Evolutionary conservation across 75 land plant genomes (phyloP).

Genomic region (Pseudotsuga menziesii): DNA sequence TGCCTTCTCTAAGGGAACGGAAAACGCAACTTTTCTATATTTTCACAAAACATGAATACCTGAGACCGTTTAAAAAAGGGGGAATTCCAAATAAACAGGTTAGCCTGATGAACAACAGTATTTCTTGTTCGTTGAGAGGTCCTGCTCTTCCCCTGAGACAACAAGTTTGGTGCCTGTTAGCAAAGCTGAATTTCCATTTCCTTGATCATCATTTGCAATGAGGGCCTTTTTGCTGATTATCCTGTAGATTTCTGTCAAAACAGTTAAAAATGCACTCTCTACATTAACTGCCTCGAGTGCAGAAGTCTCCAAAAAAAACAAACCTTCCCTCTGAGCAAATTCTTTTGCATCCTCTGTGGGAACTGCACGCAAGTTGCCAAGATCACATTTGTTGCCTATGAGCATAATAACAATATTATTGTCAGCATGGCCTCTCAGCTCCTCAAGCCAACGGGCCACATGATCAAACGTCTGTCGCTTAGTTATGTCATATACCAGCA

Average conservation of each 20-base stretch:
- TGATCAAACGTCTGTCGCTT: conserved; percentile 71
- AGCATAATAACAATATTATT: conserved; percentile 70
- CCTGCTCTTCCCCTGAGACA: conserved; percentile 56
- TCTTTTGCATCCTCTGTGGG: conserved; percentile 79
- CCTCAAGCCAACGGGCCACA: conserved; percentile 74
- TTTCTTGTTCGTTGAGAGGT: conserved; percentile 35
- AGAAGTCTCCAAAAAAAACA: conserved; percentile 85
- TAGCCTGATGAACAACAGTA: conserved; percentile 28
- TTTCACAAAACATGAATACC: too few species aligned
- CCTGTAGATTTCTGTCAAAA: conserved; percentile 76
- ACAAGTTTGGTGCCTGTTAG: conserved; percentile 51
- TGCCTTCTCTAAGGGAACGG: too few species aligned
- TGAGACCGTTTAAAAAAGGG: too few species aligned
- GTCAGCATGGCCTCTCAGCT: conserved; percentile 64
- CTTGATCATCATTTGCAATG: conserved; percentile 29
- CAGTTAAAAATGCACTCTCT: conserved; percentile 66
- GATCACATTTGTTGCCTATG: conserved; percentile 82
- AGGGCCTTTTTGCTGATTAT: conserved; percentile 69
- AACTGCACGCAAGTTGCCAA: conserved; percentile 65
- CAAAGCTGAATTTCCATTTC: conserved; percentile 36
- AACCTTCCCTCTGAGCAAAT: conserved; percentile 69
- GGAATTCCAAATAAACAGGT: too few species aligned
- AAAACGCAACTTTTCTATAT: too few species aligned
- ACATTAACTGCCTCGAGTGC: conserved; percentile 85
- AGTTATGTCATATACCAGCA: conserved; percentile 72